Percentiles rank a stretch among this genome's conserved stretches.
These are phyloP conservation scores for Boletus patriciae DNA, from an alignment of 768 basidiomycete species.

Conservation along the genomic window DNA sequence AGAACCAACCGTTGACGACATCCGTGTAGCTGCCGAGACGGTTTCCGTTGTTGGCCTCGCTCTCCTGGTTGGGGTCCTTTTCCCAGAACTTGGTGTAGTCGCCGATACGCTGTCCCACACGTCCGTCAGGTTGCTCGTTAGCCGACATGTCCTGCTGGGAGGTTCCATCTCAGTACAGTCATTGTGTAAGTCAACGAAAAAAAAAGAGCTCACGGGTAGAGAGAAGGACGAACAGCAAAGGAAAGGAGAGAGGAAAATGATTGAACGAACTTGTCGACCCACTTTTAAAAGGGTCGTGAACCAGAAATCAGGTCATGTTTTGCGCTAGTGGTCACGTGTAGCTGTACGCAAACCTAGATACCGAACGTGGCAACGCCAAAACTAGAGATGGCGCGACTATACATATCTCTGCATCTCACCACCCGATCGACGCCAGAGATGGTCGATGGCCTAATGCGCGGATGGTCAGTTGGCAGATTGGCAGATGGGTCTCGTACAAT, in stretches of 20 bases:
- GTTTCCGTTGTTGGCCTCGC: conserved; percentile 60
- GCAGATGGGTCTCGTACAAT: too few relatives aligned
- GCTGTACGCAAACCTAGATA: too few relatives aligned
- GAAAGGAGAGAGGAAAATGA: not conserved
- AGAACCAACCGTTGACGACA: conserved; percentile 80
- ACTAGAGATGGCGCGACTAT: too few relatives aligned
- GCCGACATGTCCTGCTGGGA: conserved; percentile 10
- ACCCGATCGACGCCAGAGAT: too few relatives aligned
- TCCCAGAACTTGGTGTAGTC: conserved; percentile 94
- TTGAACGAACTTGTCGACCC: not conserved
- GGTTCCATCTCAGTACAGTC: not conserved
- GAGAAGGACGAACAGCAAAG: not conserved
- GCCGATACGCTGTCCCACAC: conserved; percentile 66
- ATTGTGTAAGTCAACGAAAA: not conserved
- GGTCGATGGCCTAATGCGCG: too few relatives aligned
- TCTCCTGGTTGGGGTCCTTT: conserved; percentile 72
- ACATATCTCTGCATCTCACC: too few relatives aligned
- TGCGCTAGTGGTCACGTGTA: conserved; percentile 5
- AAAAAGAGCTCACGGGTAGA: not conserved
- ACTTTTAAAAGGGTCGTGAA: conserved; percentile 9
- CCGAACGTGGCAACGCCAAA: too few relatives aligned
- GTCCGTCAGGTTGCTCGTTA: conserved; percentile 49
- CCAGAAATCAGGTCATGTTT: conserved; percentile 24
- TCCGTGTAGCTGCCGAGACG: conserved; percentile 84
- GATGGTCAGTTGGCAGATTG: too few relatives aligned